Evolutionary conservation across 768 basidiomycete species (phyloP).

Genomic region (Hortiboletus flavorubellus): DNA sequence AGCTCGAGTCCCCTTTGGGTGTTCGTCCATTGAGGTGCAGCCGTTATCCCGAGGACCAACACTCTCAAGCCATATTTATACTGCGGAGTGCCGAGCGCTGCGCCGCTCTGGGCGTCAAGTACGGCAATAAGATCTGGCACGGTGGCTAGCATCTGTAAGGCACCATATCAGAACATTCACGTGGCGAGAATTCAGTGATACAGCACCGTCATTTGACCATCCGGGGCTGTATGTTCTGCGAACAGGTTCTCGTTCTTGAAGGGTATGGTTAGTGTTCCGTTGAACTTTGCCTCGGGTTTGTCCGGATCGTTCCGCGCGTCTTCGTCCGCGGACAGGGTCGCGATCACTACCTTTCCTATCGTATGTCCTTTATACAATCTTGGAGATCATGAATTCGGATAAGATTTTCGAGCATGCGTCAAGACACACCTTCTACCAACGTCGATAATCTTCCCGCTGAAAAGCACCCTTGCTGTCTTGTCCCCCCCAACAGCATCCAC

Average conservation of each 20-base stretch:
- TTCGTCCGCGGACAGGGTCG: conserved; percentile 26
- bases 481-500: conserved; percentile 36
- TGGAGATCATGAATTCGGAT: background rate
- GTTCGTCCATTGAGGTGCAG: conserved; percentile 53
- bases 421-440: conserved; percentile 36
- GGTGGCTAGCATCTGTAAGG: conserved; percentile 42
- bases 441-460: conserved; percentile 58
- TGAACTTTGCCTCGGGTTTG: conserved; percentile 19
- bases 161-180: conserved; percentile 1
- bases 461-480: conserved; percentile 41
- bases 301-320: conserved; percentile 26
- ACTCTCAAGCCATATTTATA: conserved; percentile 61
- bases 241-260: conserved; percentile 65
- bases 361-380: conserved; percentile 39
- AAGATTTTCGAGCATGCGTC: background rate
- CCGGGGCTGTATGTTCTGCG: conserved; percentile 38
- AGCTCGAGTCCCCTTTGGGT: conserved; percentile 46
- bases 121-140: conserved; percentile 68
- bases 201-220: conserved; percentile 25
- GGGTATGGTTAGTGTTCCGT: conserved; percentile 43
- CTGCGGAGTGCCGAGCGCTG: conserved; percentile 60
- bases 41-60: conserved; percentile 45
- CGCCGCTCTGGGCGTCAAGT: conserved; percentile 59
- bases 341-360: conserved; percentile 37
- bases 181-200: background rate